Base-by-base conservation (phyloP, 768 basidiomycete species). In the Russula lepida region DNA sequence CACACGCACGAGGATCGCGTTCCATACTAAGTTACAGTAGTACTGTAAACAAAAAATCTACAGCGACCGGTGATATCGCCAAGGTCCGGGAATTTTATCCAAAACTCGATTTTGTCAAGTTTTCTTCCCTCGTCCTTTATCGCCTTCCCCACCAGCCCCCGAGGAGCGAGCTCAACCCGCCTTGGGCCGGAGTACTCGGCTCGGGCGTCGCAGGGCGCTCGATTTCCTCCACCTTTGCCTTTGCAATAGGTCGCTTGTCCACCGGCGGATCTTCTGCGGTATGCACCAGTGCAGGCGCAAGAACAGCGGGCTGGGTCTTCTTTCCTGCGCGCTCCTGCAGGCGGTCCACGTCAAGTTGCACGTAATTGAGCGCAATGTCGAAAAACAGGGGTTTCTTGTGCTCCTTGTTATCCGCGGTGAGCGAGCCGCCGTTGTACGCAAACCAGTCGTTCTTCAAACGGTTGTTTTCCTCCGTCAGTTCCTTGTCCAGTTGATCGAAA, bases 281-380 rank as follows among this genome's bases (percentile, higher is more conserved):
- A 8, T 56, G 60, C 28, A 73, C 67, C 5, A 68, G 64, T 48
- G 58, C 60, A 9, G 61, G 61, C 46, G 65, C 62, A n/a, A 68
- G 66, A 39, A 69, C 52, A 47, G 69, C 66, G 47, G 69, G 57
- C 48, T 77, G 71, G n/a, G 43, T 4, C 74, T 84, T 85, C 74
- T 84, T 85, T 1, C 92, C 92, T 3, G 86, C 89, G 19, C 87
- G 77, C 60, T 79, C 81, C 68, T 84, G 74, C 60, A 97, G 72
- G 54, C 81, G 75, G 48, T 90, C 88, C 84, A 94, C 86, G 68
- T 94, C 89, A 61, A 93, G 73, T 64, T 89, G 84, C 57, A 92
- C 85, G 69, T 95, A 97, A 73, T 95, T 97, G 68, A 94, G 83
- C 19, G 92, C 94, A 63, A 92, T 88, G 70, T 97, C 91, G 74